A percentile compares a stretch with the other conserved stretches of the same genome.
Evolutionary conservation across 2,329 filamentous ascomycete species (phyloP).

Genomic region (Phialophora expanda): DNA sequence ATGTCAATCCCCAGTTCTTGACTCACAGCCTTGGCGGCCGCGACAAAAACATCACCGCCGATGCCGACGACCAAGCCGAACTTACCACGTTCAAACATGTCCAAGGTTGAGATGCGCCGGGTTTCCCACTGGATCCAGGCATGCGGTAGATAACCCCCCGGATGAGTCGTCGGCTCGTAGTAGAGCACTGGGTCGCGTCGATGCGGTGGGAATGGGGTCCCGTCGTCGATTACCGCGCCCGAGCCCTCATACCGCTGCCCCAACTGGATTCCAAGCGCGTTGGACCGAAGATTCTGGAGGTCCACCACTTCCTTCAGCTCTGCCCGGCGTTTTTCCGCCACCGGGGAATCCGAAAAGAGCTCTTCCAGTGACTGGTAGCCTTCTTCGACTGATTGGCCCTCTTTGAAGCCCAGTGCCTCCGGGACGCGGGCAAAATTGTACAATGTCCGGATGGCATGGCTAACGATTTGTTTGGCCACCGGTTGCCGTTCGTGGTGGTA

Average conservation of each 20-base stretch:
- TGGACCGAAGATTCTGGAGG: conserved; percentile 11
- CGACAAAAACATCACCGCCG: conserved; percentile 6
- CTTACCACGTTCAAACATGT: conserved; percentile 12
- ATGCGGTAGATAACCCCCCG: conserved; percentile 44
- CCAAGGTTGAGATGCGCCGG: conserved; percentile 5
- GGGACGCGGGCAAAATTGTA: conserved; percentile 41
- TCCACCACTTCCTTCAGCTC: conserved; percentile 11
- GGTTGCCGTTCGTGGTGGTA: conserved; percentile 50
- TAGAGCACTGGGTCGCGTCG: conserved; percentile 34
- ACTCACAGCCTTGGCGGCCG: conserved; percentile 6
- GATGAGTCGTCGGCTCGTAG: conserved; percentile 19
- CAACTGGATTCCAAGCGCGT: conserved; percentile 35
- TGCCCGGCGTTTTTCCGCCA: conserved; percentile 31
- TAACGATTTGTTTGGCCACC: conserved; percentile 42
- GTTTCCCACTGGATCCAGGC: conserved; percentile 36
- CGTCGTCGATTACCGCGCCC: conserved; percentile 33
- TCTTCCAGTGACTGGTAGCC: conserved; percentile 72
- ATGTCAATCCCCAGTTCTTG: not conserved
- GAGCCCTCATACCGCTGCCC: conserved; percentile 41
- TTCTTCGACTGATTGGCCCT: conserved; percentile 89
- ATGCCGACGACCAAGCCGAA: conserved; percentile 20
- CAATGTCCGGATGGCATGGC: conserved; percentile 40
- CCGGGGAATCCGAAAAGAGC: conserved; percentile 28
- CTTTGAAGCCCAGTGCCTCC: conserved; percentile 43
- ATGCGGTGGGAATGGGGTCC: conserved; percentile 34